These are phyloP conservation scores for Avena sativa DNA, from an alignment of 176 grass and related monocot species.

Conservation along the genomic window DNA sequence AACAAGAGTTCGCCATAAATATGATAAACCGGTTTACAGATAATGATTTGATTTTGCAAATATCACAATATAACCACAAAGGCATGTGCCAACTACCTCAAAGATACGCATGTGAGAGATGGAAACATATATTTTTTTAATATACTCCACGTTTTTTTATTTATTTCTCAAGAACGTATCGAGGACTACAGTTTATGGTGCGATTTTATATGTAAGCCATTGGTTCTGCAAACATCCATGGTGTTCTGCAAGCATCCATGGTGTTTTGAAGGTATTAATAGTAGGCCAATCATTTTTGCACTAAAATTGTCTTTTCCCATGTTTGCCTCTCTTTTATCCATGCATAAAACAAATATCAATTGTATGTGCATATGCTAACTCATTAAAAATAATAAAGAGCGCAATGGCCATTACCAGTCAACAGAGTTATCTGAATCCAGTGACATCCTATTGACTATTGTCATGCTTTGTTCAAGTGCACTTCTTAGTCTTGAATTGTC, in stretches of 20 bases:
- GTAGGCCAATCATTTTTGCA: not conserved
- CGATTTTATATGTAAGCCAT: not conserved
- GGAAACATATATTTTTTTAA: not conserved
- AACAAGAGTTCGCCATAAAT: too few species aligned
- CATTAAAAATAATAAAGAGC: conserved; percentile 6
- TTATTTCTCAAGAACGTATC: not conserved
- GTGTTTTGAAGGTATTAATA: conserved; percentile 14
- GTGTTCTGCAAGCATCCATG: too few species aligned
- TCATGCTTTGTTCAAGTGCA: too few species aligned
- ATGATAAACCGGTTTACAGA: too few species aligned
- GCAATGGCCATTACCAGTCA: conserved; percentile 67
- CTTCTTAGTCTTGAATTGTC: too few species aligned
- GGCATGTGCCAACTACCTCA: not conserved
- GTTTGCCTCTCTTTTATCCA: not conserved
- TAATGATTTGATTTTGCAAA: too few species aligned
- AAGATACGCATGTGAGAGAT: not conserved
- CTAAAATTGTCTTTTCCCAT: not conserved
- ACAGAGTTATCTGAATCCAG: conserved; percentile 98
- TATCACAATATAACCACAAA: too few species aligned
- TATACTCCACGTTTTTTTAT: not conserved
- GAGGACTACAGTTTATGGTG: not conserved
- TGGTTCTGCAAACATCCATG: not conserved
- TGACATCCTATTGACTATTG: too few species aligned
- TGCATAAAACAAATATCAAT: conserved; percentile 22
- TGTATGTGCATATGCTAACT: conserved; percentile 1